phyloP scores from a whole-genome alignment of 2,329 filamentous ascomycete species.

The Didymella segeticola region DNA sequence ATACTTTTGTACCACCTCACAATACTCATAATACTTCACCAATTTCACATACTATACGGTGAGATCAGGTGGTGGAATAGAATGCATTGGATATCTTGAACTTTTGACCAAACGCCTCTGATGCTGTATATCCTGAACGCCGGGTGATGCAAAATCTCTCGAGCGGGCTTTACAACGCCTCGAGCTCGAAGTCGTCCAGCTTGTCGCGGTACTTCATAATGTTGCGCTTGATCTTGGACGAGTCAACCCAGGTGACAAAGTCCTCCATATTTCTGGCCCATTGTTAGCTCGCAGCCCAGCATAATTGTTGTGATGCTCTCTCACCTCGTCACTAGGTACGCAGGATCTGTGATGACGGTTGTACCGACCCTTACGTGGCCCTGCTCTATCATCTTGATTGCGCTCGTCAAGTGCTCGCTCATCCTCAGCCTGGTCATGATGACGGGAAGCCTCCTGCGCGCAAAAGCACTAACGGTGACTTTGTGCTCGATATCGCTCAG shows the following conservation, averaged over 20 bases:
- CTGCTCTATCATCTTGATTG: constrained; percentile 86
- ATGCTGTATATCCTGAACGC: constrained; percentile 31
- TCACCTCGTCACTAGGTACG: constrained; percentile 78
- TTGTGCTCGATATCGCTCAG: constrained; percentile 78
- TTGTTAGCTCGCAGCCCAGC: constrained; percentile 2
- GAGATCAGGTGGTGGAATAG: not conserved
- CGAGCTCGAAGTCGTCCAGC: constrained; percentile 91
- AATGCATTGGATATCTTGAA: constrained; percentile 22
- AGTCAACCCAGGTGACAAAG: constrained; percentile 94
- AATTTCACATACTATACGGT: too few species aligned
- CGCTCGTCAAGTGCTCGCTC: constrained; percentile 86
- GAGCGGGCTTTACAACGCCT: constrained; percentile 28
- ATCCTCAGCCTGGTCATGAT: constrained; percentile 90
- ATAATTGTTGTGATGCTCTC: not conserved
- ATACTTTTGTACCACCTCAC: too few species aligned
- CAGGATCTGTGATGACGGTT: constrained; percentile 87
- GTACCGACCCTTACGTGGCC: constrained; percentile 92
- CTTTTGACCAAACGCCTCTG: constrained; percentile 23
- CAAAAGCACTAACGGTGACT: constrained; percentile 88
- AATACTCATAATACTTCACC: too few species aligned
- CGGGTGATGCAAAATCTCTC: constrained; percentile 18
- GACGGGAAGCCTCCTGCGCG: constrained; percentile 80
- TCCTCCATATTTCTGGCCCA: constrained; percentile 80
- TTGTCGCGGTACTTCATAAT: constrained; percentile 95
- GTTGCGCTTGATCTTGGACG: constrained; percentile 95